Percentiles rank a stretch among this genome's conserved stretches.
phyloP scores from a whole-genome alignment of 495 filamentous ascomycete genomes.

The Aspergillus avenaceus region DNA sequence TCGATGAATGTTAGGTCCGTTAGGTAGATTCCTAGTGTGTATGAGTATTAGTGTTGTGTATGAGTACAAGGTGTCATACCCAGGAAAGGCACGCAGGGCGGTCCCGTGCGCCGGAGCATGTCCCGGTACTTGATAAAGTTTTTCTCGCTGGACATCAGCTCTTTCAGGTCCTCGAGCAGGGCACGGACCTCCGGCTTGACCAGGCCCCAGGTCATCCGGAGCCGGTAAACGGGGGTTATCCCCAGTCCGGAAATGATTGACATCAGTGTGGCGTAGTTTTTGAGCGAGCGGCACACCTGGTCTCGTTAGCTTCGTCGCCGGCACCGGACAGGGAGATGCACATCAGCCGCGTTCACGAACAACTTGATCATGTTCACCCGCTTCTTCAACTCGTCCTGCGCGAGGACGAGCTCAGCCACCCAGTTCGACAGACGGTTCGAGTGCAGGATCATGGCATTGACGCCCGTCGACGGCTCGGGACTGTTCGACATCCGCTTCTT shows the following conservation, averaged over 20 bases:
- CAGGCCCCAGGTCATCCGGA: conserved; percentile 82
- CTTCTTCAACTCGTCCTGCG: conserved; percentile 82
- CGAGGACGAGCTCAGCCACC: conserved; percentile 92
- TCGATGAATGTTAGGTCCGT: conserved; percentile 96
- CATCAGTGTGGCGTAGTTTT: conserved; percentile 91
- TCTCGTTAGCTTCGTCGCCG: not conserved
- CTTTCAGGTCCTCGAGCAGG: conserved; percentile 74
- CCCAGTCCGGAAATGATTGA: conserved; percentile 89
- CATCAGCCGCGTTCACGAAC: conserved; percentile 85
- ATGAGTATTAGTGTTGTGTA: too few relatives aligned
- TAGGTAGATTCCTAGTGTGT: conserved; percentile 70
- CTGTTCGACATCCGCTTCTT: conserved; percentile 73
- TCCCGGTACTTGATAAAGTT: conserved; percentile 91
- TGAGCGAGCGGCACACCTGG: conserved; percentile 78
- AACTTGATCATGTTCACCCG: conserved; percentile 92
- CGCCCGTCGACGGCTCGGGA: conserved; percentile 78
- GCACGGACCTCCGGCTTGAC: conserved; percentile 68
- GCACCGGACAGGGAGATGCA: conserved; percentile 25
- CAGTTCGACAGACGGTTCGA: conserved; percentile 95
- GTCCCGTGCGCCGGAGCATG: conserved; percentile 71
- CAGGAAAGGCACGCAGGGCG: conserved; percentile 93
- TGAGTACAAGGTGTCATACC: too few relatives aligned
- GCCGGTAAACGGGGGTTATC: conserved; percentile 82
- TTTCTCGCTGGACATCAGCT: conserved; percentile 85
- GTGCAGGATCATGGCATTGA: conserved; percentile 86